Evolutionary conservation across 1,284 basidiomycete species (phyloP), one percentile per base, ranked within the genome.

Genomic region (Amylostereum areolatum): DNA sequence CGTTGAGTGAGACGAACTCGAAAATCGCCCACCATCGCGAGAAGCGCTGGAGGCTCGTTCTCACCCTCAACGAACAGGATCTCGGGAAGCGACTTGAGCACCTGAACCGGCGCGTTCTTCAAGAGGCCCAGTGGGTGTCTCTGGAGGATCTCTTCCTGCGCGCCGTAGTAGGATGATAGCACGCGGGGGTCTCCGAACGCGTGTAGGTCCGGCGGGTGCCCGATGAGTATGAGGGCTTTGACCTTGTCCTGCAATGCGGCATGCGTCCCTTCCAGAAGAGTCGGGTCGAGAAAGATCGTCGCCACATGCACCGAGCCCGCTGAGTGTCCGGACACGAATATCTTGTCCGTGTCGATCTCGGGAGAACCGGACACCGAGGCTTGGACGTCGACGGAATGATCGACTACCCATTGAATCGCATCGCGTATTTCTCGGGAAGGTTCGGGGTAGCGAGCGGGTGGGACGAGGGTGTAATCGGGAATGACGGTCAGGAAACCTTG

Each of bases 21-120:
- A 49, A 78, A 71, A 3, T 65, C 63, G 8, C 59, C 58, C 47
- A 64, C 64, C 0, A 55, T 61, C 31, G 63, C 55, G 47, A 58
- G 54, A 35, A 83, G 54, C 64, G 65, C 71, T 5, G 66, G 62
- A 0, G 78, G 77, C 52, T 85, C 83, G 39, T 59, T 59, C 61
- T 83, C 79, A 3, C 70, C 74, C 39, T 73, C 67, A 3, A 81
- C 58, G 52, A 79, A 53, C 29, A 80, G 47, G 6, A 77, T 55
- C 6, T 67, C 66, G 0, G 83, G 81, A 6, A 81, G 59, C 12
- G 48, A 53, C 5, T 59, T 51, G 1, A 77, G 42, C 5, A 65
- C 59, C 29, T 66, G 66, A 11, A 61, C 60, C 2, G 66, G 53
- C 18, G 72, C 65, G n/a, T 54, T 54, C 28, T 59, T 51, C 57